Conservation (phyloP, 768 basidiomycete species). For the Sistotremastrum suecicum region DNA sequence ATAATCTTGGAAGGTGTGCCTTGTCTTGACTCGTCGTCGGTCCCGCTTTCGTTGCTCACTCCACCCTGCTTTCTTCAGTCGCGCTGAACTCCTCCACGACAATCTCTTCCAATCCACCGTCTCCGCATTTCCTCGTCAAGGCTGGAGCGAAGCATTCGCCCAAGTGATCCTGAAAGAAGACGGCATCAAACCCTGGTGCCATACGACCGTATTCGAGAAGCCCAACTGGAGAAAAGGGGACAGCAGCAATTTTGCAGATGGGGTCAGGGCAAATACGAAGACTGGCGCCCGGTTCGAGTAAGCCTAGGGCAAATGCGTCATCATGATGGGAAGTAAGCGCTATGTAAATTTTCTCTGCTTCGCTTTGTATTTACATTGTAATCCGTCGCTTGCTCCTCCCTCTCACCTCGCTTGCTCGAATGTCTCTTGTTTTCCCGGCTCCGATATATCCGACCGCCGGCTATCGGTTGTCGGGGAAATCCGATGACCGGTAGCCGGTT, state of each 20-base stretch:
- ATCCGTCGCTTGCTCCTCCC: no score
- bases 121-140: constrained; percentile 25
- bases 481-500: no score
- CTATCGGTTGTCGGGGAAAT: no score
- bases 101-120: constrained; percentile 27
- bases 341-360: no score
- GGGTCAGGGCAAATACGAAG: constrained; percentile 24
- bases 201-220: constrained; percentile 32
- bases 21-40: not conserved
- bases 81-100: constrained; percentile 28
- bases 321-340: no score
- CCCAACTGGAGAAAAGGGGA: constrained; percentile 29
- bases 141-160: constrained; percentile 33
- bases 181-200: constrained; percentile 34
- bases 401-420: no score
- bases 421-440: no score
- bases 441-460: no score
- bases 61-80: constrained; percentile 18
- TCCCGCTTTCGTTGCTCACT: not conserved
- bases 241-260: constrained; percentile 32
- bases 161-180: constrained; percentile 30
- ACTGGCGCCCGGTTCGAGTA: no score
- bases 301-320: no score
- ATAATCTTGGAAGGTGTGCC: not conserved
- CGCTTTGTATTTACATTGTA: no score